Evolutionary conservation across 805 yeast species (phyloP).

Genomic region (Saccharomyces eubayanus): DNA sequence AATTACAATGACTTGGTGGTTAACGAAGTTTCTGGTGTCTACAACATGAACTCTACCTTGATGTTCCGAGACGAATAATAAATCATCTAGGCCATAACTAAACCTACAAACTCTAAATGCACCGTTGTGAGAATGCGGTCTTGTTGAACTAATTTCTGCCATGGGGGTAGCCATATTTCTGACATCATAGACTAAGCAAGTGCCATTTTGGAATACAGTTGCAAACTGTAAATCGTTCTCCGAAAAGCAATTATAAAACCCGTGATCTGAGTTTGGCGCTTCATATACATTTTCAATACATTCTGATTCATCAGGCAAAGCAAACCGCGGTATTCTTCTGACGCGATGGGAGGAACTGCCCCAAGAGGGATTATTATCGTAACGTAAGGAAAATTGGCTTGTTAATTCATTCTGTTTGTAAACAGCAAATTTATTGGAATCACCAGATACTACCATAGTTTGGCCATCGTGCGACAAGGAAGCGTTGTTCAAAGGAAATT

Average conservation of each 20-base stretch:
- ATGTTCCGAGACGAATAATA: slow-evolving; percentile 73
- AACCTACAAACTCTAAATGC: slow-evolving; percentile 62
- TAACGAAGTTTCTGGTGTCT: slow-evolving; percentile 63
- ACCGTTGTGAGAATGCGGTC: slow-evolving; percentile 47
- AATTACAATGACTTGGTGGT: slow-evolving; percentile 67
- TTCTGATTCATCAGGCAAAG: slow-evolving; percentile 20
- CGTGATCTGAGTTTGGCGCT: slow-evolving; percentile 59
- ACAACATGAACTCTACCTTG: slow-evolving; percentile 79
- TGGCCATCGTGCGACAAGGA: slow-evolving; percentile 55
- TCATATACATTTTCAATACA: slow-evolving; percentile 35
- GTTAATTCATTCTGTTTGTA: slow-evolving; percentile 32
- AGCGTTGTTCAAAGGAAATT: slow-evolving; percentile 69
- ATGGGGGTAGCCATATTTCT: slow-evolving; percentile 51
- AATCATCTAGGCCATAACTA: slow-evolving; percentile 61
- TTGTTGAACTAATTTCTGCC: slow-evolving; percentile 49
- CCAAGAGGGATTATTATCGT: slow-evolving; percentile 24
- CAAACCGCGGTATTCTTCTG: slow-evolving; percentile 25
- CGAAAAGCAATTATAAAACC: slow-evolving; percentile 74
- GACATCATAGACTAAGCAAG: slow-evolving; percentile 66
- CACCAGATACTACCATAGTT: slow-evolving; percentile 65
- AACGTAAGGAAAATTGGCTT: slow-evolving; percentile 22
- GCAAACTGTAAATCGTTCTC: slow-evolving; percentile 69
- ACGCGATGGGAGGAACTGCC: slow-evolving; percentile 27
- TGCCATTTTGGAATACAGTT: slow-evolving; percentile 80
- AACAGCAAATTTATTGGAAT: slow-evolving; percentile 56